Percentiles rank a stretch among this genome's conserved stretches.
phyloP scores from a whole-genome alignment of 2,329 filamentous ascomycete genomes.

The Berkeleyomyces basicola region DNA sequence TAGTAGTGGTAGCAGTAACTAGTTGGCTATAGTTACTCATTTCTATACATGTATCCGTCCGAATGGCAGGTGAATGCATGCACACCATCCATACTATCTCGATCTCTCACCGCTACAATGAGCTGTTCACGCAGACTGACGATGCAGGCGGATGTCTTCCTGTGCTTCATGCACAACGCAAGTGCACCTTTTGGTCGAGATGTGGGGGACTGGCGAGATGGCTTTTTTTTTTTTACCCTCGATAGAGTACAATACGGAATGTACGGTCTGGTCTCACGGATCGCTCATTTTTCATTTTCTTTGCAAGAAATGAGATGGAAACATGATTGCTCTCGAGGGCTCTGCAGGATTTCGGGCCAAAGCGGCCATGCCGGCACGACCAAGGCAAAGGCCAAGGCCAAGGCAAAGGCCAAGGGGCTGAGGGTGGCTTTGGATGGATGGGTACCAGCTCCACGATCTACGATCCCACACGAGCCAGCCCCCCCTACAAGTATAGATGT shows the following conservation, averaged over 20 bases:
- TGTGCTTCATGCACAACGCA: background rate
- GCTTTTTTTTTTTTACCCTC: too few species aligned
- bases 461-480: background rate
- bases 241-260: too few species aligned
- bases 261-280: too few species aligned
- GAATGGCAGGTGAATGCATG: too few species aligned
- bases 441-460: background rate
- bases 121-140: slow-evolving; percentile 5
- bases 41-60: too few species aligned
- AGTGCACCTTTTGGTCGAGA: background rate
- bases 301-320: too few species aligned
- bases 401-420: background rate
- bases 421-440: background rate
- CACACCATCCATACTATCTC: background rate
- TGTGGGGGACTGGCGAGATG: background rate
- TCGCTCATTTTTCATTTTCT: too few species aligned
- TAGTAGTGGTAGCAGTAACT: too few species aligned
- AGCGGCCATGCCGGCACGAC: background rate
- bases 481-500: background rate
- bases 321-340: too few species aligned
- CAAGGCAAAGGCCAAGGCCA: background rate
- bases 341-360: background rate
- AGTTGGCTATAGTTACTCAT: too few species aligned
- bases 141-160: background rate
- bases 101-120: slow-evolving; percentile 9